Percentiles rank a stretch among this genome's conserved stretches.
Conservation (phyloP, 257 asterid species). For the Capsicum baccatum region DNA sequence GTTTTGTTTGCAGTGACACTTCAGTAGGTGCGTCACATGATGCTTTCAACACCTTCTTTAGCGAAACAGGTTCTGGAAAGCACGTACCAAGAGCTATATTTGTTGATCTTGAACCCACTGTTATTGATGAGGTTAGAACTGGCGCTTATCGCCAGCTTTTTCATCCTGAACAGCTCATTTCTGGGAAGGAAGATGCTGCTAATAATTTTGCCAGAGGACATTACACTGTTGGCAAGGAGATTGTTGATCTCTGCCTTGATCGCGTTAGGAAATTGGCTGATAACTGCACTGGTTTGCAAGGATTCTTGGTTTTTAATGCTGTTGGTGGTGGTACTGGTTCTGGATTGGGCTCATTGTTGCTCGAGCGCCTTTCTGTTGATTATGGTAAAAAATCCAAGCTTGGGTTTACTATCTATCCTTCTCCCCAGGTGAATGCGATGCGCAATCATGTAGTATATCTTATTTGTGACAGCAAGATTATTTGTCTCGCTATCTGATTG, state of each 20-base stretch:
- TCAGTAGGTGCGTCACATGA: conserved; percentile 72
- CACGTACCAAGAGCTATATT: conserved; percentile 92
- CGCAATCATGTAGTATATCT: background rate
- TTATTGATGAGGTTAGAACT: conserved; percentile 80
- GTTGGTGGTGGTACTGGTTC: conserved; percentile 98
- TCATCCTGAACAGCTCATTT: conserved; percentile 94
- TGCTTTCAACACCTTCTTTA: conserved; percentile 90
- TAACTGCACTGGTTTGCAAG: conserved; percentile 94
- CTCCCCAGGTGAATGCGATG: conserved; percentile 68
- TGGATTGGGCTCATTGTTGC: conserved; percentile 82
- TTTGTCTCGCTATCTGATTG: background rate
- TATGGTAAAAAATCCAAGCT: conserved; percentile 93
- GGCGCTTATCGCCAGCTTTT: conserved; percentile 92
- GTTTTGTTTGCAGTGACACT: conserved; percentile 62
- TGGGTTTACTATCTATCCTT: conserved; percentile 89
- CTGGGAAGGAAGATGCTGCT: conserved; percentile 97
- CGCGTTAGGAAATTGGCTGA: conserved; percentile 92
- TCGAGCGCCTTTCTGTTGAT: conserved; percentile 86
- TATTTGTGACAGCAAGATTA: too few species aligned
- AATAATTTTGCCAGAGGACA: conserved; percentile 93
- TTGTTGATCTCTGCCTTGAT: conserved; percentile 83
- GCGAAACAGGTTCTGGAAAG: conserved; percentile 91
- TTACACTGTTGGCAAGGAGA: conserved; percentile 91
- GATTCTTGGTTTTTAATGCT: conserved; percentile 83
- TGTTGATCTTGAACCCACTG: conserved; percentile 93